phyloP scores from a whole-genome alignment of 306 rosid species.

The Glycine latifolia region DNA sequence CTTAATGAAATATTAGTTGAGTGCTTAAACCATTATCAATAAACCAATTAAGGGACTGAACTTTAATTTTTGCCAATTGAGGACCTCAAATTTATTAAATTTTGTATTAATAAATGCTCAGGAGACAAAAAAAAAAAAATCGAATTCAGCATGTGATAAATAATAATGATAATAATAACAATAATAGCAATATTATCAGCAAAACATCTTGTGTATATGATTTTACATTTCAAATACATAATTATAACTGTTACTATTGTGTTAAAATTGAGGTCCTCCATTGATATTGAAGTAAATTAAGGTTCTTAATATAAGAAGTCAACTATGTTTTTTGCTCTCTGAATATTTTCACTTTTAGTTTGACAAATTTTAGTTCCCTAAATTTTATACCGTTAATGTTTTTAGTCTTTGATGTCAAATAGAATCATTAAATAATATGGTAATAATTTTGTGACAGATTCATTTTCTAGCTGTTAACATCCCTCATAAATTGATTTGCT shows the following conservation, averaged over 20 bases:
- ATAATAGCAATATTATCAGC: background rate
- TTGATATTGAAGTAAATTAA: background rate
- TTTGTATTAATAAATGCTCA: background rate
- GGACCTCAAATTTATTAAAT: slow-evolving; percentile 37
- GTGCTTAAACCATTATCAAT: background rate
- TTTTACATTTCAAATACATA: background rate
- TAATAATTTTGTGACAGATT: too few relatives aligned
- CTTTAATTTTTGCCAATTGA: slow-evolving; percentile 32
- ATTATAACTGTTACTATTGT: background rate
- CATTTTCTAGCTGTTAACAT: too few relatives aligned
- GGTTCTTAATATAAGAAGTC: too few relatives aligned
- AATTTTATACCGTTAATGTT: too few relatives aligned
- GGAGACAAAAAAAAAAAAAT: background rate
- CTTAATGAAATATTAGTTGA: slow-evolving; percentile 22
- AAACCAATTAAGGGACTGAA: slow-evolving; percentile 29
- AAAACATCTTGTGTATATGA: background rate
- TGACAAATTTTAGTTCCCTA: too few relatives aligned
- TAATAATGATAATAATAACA: background rate
- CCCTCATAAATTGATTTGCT: too few relatives aligned
- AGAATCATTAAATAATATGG: too few relatives aligned
- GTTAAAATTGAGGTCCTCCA: background rate
- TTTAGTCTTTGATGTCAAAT: too few relatives aligned
- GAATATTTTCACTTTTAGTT: too few relatives aligned
- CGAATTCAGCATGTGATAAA: slow-evolving; percentile 3
- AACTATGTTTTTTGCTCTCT: too few relatives aligned